Evolutionary conservation across 2,329 filamentous ascomycete species (phyloP), one percentile per base, ranked within the genome.

Genomic region (Verticillium zaregamsianum): DNA sequence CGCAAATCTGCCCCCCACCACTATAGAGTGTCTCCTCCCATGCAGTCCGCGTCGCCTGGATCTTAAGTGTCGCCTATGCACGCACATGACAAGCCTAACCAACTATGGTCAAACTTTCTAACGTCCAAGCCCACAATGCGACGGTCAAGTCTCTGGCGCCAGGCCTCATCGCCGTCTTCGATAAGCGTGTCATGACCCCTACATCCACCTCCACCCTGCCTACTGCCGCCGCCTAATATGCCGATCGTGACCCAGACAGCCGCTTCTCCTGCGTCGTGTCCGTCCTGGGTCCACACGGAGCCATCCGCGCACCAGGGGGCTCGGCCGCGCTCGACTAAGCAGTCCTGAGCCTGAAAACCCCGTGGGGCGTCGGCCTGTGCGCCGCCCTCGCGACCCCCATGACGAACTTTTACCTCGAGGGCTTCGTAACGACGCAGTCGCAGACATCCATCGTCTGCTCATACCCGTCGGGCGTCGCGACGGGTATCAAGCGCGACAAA

Each of bases 181-280:
- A 9, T 33, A 9, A 9, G 32, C 9, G 32, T 9, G 32, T 82
- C 55, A 65, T 81, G 64, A 80, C 74, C 8, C 73, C 76, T 5
- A 55, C 85, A 86, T 59, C 78, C 90, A 1, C 79, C 88, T 9
- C 86, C 86, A 0, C 76, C 82, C 0, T 76, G n/a, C n/a, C 90
- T 2, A 71, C 74, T n/a, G 66, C 66, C 23, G 37, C 40, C 23
- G 20, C 40, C 3, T 61, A 66, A 2, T n/a, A 61, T 8, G 76
- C 81, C 2, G n/a, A n/a, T n/a, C n/a, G n/a, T n/a, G n/a, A n/a
- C n/a, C n/a, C n/a, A n/a, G 70, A 33, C 5, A 5, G 5, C 32
- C 32, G 32, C 5, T 9, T 33, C 32, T 33, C 77, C 0, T 80
- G 84, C 2, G 80, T 85, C 5, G 72, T 82, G 45, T 80, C 73